Conservation (phyloP, 768 basidiomycete species). For the Tephrocybe sp. region DNA sequence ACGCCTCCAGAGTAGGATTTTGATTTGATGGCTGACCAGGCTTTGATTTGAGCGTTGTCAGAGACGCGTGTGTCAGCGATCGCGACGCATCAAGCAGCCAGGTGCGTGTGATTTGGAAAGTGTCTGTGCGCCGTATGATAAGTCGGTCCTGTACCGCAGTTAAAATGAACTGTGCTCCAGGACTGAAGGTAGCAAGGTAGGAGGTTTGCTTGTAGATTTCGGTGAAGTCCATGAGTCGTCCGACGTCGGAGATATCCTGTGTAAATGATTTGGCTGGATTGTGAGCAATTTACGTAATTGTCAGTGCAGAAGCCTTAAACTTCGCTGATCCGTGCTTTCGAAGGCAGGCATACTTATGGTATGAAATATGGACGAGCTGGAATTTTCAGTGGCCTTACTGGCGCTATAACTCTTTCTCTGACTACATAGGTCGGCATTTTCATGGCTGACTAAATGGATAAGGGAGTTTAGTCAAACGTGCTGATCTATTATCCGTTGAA, state of each 20-base stretch:
- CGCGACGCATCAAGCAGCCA: conserved; percentile 66
- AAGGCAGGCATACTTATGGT: no score
- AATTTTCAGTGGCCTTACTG: no score
- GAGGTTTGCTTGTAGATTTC: conserved; percentile 78
- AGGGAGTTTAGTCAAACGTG: not conserved
- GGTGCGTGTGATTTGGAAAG: conserved; percentile 79
- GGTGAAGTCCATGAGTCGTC: conserved; percentile 88
- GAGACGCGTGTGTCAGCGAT: conserved; percentile 47
- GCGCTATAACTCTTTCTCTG: no score
- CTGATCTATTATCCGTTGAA: not conserved
- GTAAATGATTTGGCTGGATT: no score
- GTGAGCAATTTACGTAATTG: no score
- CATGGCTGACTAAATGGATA: not conserved
- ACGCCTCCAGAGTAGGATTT: conserved; percentile 28
- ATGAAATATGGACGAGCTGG: no score
- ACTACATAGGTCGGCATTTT: no score
- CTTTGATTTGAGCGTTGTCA: conserved; percentile 37
- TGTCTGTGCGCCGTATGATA: conserved; percentile 81
- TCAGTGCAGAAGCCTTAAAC: no score
- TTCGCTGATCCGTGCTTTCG: no score
- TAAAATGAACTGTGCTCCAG: conserved; percentile 84
- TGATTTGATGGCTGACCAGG: conserved; percentile 20
- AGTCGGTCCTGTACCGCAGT: conserved; percentile 78
- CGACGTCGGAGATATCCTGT: no score
- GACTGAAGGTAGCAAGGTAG: conserved; percentile 77